Evolutionary conservation across 2,329 filamentous ascomycete genomes (phyloP).

Genomic region (Volutella citrinella): DNA sequence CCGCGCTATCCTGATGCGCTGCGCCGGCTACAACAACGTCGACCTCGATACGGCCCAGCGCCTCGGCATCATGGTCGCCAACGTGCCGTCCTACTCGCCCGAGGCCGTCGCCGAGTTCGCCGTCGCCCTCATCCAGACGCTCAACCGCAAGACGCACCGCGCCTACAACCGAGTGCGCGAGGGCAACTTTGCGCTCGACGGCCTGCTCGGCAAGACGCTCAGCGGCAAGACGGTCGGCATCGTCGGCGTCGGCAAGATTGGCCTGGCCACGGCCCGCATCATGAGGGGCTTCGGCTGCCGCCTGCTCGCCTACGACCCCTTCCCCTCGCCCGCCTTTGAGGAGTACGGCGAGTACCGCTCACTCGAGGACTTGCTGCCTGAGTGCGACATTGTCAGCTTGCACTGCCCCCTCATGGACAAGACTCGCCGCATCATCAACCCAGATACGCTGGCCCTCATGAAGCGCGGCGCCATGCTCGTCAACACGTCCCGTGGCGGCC

Average conservation of each 20-base stretch:
- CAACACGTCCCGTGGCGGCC: slow-evolving; percentile 65
- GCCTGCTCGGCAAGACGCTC: slow-evolving; percentile 59
- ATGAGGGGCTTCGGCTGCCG: slow-evolving; percentile 63
- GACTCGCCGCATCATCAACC: slow-evolving; percentile 61
- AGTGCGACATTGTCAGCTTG: slow-evolving; percentile 60
- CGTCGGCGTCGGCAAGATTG: slow-evolving; percentile 64
- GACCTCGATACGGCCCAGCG: slow-evolving; percentile 54
- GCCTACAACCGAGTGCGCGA: slow-evolving; percentile 67
- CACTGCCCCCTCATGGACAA: slow-evolving; percentile 62
- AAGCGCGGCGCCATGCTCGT: slow-evolving; percentile 60
- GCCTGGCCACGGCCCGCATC: slow-evolving; percentile 58
- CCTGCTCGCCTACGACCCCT: slow-evolving; percentile 60
- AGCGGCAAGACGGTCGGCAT: slow-evolving; percentile 65
- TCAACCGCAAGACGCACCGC: slow-evolving; percentile 66
- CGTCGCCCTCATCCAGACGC: slow-evolving; percentile 63
- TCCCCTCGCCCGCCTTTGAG: slow-evolving; percentile 45
- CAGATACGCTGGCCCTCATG: slow-evolving; percentile 49
- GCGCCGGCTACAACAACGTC: slow-evolving; percentile 67
- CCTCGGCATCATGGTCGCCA: slow-evolving; percentile 59
- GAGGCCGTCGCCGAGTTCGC: slow-evolving; percentile 69
- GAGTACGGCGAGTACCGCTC: slow-evolving; percentile 49
- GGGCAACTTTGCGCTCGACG: slow-evolving; percentile 65
- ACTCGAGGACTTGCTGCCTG: slow-evolving; percentile 52
- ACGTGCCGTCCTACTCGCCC: slow-evolving; percentile 66
- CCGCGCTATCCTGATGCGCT: slow-evolving; percentile 60